A percentile compares a stretch with the other conserved stretches of the same genome.
Conservation (phyloP, 352 stramenopile species). For the Phytophthora litchii region DNA sequence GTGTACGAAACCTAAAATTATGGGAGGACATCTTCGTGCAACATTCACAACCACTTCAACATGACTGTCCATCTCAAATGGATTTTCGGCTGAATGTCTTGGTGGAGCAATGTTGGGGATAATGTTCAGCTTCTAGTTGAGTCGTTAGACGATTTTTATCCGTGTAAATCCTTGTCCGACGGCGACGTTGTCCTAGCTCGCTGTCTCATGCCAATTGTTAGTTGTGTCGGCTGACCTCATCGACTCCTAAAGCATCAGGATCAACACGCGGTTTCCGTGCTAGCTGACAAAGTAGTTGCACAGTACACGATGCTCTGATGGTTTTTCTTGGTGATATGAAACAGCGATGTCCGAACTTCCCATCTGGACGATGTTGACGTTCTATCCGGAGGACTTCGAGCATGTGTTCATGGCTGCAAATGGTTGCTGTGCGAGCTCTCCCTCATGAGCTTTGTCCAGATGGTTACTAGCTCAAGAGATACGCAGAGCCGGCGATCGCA, state of each 20-base stretch:
- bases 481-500: conserved; percentile 10
- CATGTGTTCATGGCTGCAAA: conserved; percentile 1
- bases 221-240: background rate
- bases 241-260: background rate
- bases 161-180: background rate
- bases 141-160: too few species aligned
- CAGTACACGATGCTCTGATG: too few species aligned
- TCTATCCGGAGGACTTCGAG: background rate
- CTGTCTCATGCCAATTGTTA: background rate
- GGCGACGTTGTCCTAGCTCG: background rate
- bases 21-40: conserved; percentile 1
- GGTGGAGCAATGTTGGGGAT: too few species aligned
- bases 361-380: background rate
- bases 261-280: background rate
- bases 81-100: too few species aligned
- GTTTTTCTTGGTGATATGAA: background rate
- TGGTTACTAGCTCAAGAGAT: conserved; percentile 19
- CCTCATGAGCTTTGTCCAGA: conserved; percentile 19
- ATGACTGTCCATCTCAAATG: background rate
- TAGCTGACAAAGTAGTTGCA: background rate
- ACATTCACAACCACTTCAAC: background rate
- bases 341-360: background rate
- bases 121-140: too few species aligned
- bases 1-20: conserved; percentile 11
- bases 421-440: conserved; percentile 14